Percentiles rank a stretch among this genome's conserved stretches.
Conservation (phyloP, 2,329 filamentous ascomycete species). For the Talaromyces amestolkiae region DNA sequence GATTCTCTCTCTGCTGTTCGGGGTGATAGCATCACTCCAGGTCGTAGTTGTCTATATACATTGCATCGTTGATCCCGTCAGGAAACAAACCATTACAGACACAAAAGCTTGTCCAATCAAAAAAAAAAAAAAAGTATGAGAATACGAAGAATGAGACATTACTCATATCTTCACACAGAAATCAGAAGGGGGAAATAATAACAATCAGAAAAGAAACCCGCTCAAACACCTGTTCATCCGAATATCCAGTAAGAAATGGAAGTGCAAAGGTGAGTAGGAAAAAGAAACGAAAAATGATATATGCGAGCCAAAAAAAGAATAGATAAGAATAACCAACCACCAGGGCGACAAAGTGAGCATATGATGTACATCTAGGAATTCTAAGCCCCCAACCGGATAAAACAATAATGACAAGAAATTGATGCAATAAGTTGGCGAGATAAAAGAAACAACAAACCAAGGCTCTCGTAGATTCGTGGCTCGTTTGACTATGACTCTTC, state of each 20-base stretch:
- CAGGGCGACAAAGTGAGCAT: conserved; percentile 15
- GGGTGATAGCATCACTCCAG: neutral
- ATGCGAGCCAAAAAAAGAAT: neutral
- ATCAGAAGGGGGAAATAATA: neutral
- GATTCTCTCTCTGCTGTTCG: neutral
- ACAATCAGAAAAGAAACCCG: neutral
- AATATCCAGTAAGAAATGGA: neutral
- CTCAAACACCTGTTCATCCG: neutral
- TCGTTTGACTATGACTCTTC: conserved; percentile 8
- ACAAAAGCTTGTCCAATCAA: neutral
- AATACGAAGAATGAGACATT: neutral
- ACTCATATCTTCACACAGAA: neutral
- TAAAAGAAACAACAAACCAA: conserved; percentile 7
- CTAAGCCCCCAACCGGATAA: conserved; percentile 11
- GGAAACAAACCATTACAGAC: neutral
- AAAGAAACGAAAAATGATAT: conserved; percentile 5
- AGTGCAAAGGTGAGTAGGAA: neutral
- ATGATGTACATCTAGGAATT: conserved; percentile 18
- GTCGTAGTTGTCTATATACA: neutral
- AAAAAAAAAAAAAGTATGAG: neutral
- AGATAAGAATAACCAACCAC: conserved; percentile 17
- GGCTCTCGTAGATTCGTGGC: conserved; percentile 17
- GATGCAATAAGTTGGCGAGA: neutral
- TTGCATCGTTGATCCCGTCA: neutral
- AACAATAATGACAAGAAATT: conserved; percentile 8